A percentile compares a stretch with the other conserved stretches of the same genome.
Evolutionary conservation across 192 early-diverging fungal genomes (phyloP).

Genomic region (Mortierella claussenii): DNA sequence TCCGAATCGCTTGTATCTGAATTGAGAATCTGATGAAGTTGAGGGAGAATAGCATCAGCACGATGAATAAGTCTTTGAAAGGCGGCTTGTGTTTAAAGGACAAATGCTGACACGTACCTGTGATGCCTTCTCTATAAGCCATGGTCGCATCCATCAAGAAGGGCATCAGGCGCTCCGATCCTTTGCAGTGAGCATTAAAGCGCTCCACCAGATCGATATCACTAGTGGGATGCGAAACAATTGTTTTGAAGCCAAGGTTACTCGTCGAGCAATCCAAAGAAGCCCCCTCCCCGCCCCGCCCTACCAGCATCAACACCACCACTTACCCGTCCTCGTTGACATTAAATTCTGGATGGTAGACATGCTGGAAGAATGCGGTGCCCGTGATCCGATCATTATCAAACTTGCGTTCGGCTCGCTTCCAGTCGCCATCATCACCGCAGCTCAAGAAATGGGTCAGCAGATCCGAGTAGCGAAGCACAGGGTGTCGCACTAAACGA

Average conservation of each 20-base stretch:
- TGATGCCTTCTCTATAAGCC: conserved; percentile 50
- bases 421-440: conserved; percentile 54
- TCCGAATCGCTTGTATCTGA: conserved; percentile 49
- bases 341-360: conserved; percentile 59
- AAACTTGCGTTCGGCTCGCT: conserved; percentile 51
- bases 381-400: conserved; percentile 53
- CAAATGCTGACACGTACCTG: conserved; percentile 24
- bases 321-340: conserved; percentile 56
- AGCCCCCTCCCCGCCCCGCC: too few relatives aligned
- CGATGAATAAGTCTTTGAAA: background rate
- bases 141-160: conserved; percentile 47
- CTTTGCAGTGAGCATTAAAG: conserved; percentile 51
- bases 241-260: background rate
- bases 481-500: conserved; percentile 56
- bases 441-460: conserved; percentile 59
- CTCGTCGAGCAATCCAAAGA: too few relatives aligned
- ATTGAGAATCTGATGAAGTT: conserved; percentile 34
- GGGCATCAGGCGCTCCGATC: conserved; percentile 53
- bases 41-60: background rate
- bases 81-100: too few relatives aligned
- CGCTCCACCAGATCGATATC: conserved; percentile 52
- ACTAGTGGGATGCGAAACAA: background rate
- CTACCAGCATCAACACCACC: too few relatives aligned
- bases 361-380: conserved; percentile 55
- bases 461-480: conserved; percentile 55